Percentiles rank a stretch among this genome's conserved stretches.
Evolutionary conservation across 2,329 filamentous ascomycete species (phyloP).

Genomic region (Elsinoe arachidis): DNA sequence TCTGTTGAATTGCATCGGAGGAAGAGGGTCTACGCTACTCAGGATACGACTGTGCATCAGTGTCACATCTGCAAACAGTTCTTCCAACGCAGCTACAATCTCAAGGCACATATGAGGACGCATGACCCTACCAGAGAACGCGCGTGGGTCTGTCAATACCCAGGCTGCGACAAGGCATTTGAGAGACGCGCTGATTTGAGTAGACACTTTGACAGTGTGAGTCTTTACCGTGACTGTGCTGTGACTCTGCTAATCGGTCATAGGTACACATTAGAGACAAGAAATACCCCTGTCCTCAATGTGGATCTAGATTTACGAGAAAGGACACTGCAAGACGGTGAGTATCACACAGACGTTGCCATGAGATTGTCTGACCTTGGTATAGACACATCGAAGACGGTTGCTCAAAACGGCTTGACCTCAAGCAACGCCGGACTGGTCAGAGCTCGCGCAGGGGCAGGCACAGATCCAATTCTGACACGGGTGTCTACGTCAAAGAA

Average conservation of each 20-base stretch:
- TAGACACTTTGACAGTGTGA: constrained; percentile 46
- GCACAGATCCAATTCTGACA: constrained; percentile 4
- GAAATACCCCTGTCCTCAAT: constrained; percentile 62
- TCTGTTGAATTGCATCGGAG: constrained; percentile 9
- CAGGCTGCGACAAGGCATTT: constrained; percentile 65
- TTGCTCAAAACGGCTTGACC: constrained; percentile 52
- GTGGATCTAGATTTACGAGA: constrained; percentile 62
- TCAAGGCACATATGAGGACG: constrained; percentile 75
- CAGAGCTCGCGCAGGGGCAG: constrained; percentile 8
- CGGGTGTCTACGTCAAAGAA: neutral
- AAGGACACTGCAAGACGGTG: constrained; percentile 78
- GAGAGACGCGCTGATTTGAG: constrained; percentile 72
- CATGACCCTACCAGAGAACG: constrained; percentile 68
- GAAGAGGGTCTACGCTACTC: constrained; percentile 33
- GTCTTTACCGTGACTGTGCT: constrained; percentile 19
- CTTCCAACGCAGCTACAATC: constrained; percentile 79
- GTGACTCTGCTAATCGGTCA: constrained; percentile 39
- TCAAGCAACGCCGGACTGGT: constrained; percentile 15
- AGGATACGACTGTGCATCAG: constrained; percentile 61
- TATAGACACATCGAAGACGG: constrained; percentile 67
- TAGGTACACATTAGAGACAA: constrained; percentile 66
- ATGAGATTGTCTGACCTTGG: constrained; percentile 14
- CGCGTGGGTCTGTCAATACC: constrained; percentile 57
- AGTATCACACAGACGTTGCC: constrained; percentile 21
- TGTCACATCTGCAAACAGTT: constrained; percentile 69